A percentile compares a stretch with the other conserved stretches of the same genome.
Conservation (phyloP, 176 grass and related monocot genomes). For the Oryza brachyantha region DNA sequence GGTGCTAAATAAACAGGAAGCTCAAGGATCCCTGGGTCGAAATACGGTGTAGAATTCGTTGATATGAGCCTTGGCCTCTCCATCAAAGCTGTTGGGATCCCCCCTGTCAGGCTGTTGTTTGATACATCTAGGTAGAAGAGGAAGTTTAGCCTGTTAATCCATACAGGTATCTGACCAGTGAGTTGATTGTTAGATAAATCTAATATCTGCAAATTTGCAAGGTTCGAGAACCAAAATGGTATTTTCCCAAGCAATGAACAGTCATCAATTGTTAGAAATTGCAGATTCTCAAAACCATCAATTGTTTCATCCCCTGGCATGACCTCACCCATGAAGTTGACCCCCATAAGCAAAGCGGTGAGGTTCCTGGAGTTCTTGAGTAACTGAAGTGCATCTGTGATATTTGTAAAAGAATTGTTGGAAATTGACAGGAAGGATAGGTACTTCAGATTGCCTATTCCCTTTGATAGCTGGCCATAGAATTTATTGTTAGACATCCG, state of each 20-base stretch:
- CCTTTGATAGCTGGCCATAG: slow-evolving; percentile 8
- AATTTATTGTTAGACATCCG: slow-evolving; percentile 6
- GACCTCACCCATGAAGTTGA: slow-evolving; percentile 5
- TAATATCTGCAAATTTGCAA: slow-evolving; percentile 9
- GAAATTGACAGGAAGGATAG: slow-evolving; percentile 28
- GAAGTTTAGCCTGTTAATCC: background rate
- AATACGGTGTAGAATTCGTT: background rate
- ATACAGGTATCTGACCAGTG: slow-evolving; percentile 20
- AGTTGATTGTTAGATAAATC: slow-evolving; percentile 16
- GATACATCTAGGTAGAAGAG: slow-evolving; percentile 27
- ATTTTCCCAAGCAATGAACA: slow-evolving; percentile 25
- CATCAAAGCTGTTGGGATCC: slow-evolving; percentile 16
- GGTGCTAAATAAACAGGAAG: background rate
- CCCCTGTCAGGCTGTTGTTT: slow-evolving; percentile 21
- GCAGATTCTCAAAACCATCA: slow-evolving; percentile 28
- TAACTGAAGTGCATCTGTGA: slow-evolving; percentile 5
- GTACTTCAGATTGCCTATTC: slow-evolving; percentile 18
- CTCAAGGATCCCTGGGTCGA: background rate
- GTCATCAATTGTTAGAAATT: background rate
- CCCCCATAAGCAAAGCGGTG: background rate
- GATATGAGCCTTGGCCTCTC: slow-evolving; percentile 13
- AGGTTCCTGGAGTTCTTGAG: slow-evolving; percentile 21
- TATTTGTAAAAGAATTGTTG: background rate
- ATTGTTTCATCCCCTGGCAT: slow-evolving; percentile 1
- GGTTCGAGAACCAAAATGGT: slow-evolving; percentile 34